These are phyloP conservation scores for Lactarius hengduanensis DNA, from an alignment of 768 basidiomycete species.

Conservation along the genomic window DNA sequence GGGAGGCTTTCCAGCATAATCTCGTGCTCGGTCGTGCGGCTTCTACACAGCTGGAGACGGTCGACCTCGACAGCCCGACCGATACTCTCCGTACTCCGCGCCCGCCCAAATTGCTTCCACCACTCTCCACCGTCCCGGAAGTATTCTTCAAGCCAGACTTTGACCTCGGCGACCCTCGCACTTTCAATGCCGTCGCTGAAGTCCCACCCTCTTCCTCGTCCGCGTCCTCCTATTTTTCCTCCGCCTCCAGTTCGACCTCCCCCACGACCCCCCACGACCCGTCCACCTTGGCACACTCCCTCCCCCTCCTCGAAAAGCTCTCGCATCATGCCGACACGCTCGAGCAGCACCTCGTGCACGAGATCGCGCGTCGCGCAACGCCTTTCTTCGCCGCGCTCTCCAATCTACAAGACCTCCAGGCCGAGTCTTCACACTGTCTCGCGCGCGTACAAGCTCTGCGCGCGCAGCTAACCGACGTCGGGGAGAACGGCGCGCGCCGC, in stretches of 20 bases:
- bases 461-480: constrained; percentile 67
- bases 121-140: constrained; percentile 71
- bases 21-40: constrained; percentile 37
- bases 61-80: constrained; percentile 21
- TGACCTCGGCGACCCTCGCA: constrained; percentile 76
- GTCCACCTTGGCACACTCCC: constrained; percentile 59
- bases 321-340: constrained; percentile 91
- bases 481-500: constrained; percentile 71
- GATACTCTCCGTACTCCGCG: constrained; percentile 34
- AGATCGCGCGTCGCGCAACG: constrained; percentile 85
- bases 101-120: constrained; percentile 50
- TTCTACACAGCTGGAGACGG: constrained; percentile 34
- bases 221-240: constrained; percentile 7
- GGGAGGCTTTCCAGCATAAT: constrained; percentile 65
- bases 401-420: constrained; percentile 89
- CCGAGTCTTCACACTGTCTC: constrained; percentile 83
- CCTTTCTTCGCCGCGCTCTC: constrained; percentile 96
- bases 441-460: constrained; percentile 72
- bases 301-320: constrained; percentile 82
- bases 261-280: constrained; percentile 47
- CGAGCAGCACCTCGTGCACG: constrained; percentile 91
- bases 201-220: constrained; percentile 8
- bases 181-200: constrained; percentile 75
- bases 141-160: constrained; percentile 81
- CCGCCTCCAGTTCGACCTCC: constrained; percentile 23